Conservation (phyloP, 371 early-diverging fungal species). For the Capillidium heterosporum region DNA sequence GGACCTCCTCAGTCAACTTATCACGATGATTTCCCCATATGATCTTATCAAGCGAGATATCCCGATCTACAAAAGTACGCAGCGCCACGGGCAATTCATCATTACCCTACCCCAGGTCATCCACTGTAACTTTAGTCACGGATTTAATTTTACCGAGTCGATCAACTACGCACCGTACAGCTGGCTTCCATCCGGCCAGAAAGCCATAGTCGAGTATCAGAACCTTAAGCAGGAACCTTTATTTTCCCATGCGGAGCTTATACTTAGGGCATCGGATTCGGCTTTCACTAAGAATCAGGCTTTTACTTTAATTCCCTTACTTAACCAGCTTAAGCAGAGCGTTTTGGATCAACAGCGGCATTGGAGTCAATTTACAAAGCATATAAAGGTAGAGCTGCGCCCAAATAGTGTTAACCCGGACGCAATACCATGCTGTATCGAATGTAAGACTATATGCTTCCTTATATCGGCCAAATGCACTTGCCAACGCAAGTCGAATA, state of each 20-base stretch:
- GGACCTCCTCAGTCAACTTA: constrained; percentile 79
- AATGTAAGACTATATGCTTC: constrained; percentile 1
- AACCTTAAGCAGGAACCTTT: constrained; percentile 63
- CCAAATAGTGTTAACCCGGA: background rate
- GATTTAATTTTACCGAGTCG: constrained; percentile 92
- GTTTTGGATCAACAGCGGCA: background rate
- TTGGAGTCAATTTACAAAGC: background rate
- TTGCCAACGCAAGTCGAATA: background rate
- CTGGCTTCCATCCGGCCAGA: constrained; percentile 70
- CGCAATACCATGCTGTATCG: background rate
- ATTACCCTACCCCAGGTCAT: constrained; percentile 89
- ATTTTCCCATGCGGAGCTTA: constrained; percentile 83
- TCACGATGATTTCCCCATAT: constrained; percentile 77
- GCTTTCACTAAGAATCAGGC: background rate
- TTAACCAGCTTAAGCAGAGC: background rate
- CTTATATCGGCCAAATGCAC: background rate
- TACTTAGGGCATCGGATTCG: constrained; percentile 16
- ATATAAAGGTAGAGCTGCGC: background rate
- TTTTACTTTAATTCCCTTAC: background rate
- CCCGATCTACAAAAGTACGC: constrained; percentile 58
- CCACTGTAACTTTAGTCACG: constrained; percentile 92
- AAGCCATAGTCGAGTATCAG: constrained; percentile 62
- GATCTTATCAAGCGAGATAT: constrained; percentile 49
- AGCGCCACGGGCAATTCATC: constrained; percentile 84
- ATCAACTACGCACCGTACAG: constrained; percentile 88